Conservation (phyloP, 371 early-diverging fungal genomes). For the Apophysomyces variabilis region DNA sequence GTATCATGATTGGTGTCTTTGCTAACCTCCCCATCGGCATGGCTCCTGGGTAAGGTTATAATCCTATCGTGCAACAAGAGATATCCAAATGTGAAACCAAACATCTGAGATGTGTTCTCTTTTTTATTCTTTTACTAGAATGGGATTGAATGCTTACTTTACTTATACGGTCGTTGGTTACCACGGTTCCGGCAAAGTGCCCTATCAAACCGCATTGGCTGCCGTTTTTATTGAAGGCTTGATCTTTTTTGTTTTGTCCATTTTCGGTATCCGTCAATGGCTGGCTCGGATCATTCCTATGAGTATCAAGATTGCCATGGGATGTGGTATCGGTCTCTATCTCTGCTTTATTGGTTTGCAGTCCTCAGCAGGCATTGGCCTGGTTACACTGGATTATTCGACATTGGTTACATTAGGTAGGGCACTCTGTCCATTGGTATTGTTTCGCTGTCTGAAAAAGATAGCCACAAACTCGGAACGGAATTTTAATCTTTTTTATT, state of each 20-base stretch:
- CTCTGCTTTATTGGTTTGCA: constrained; percentile 79
- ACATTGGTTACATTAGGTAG: constrained; percentile 71
- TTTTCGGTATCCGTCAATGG: constrained; percentile 80
- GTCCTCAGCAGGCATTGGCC: constrained; percentile 77
- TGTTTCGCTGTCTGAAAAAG: background rate
- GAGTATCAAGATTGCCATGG: constrained; percentile 74
- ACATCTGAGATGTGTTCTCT: background rate
- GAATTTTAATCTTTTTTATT: background rate
- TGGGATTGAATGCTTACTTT: constrained; percentile 86
- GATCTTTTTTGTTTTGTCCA: constrained; percentile 71
- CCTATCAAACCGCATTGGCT: constrained; percentile 72
- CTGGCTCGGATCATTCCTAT: constrained; percentile 74
- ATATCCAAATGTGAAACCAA: background rate
- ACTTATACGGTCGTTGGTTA: constrained; percentile 81
- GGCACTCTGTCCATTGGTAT: background rate
- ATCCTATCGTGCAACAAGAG: background rate
- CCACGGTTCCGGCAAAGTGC: constrained; percentile 72
- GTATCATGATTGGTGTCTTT: constrained; percentile 68
- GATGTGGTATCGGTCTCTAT: constrained; percentile 80
- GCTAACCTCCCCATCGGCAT: constrained; percentile 81
- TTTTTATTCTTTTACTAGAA: constrained; percentile 29
- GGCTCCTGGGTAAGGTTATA: constrained; percentile 61
- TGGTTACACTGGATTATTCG: constrained; percentile 60
- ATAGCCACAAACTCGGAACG: too few species aligned
- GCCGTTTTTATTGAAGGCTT: constrained; percentile 84